Base-by-base conservation (phyloP, 2,329 filamentous ascomycete species). In the Colletotrichum tamarilloi region DNA sequence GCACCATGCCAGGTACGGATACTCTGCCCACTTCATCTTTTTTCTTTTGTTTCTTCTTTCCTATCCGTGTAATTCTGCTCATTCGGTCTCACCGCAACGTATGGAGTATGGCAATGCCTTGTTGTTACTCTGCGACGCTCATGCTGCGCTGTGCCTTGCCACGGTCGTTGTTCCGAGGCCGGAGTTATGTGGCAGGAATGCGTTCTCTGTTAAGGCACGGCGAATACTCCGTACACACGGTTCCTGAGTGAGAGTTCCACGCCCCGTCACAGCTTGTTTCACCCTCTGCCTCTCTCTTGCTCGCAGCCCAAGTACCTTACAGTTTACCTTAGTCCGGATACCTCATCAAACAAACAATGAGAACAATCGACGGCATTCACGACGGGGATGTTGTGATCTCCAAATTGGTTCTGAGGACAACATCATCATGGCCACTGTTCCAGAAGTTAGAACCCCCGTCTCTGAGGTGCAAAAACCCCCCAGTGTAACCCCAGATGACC, bases 231-330 rank as follows among this genome's bases (percentile, higher is more conserved):
- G 32, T 35, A 12, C n/a, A 59, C 63, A 71, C 69, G 58, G 53
- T 63, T 60, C 58, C 32, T 32, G 8, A 30, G 38, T 32, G 8
- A 30, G 38, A 68, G 38, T 72, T 72, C 69, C 69, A 62, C 57
- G 64, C 58, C 60, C n/a, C 42, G 69, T 68, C 69, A 52, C 46
- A 46, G 49, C 46, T 59, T 59, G 69, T 72, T 72, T 72, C 69
- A 69, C 24, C 53, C 42, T 53, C 58, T 49, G 35, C 16, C 19
- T 28, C 24, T 55, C 16, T 49, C 57, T 57, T 60, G 56, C 52
- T 62, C 52, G 67, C 32, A 57, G 59, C 56, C 42, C 4, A 16
- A 9, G 52, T 55, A 28, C 53, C 42, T 56, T 56, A 56, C 24
- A 19, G 52, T 42, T 42, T 6, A 7, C 38, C 42, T 19, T 9